Evolutionary conservation across 495 filamentous ascomycete species (phyloP), one percentile per base, ranked within the genome.

Genomic region (Aspergillus nanangensis): DNA sequence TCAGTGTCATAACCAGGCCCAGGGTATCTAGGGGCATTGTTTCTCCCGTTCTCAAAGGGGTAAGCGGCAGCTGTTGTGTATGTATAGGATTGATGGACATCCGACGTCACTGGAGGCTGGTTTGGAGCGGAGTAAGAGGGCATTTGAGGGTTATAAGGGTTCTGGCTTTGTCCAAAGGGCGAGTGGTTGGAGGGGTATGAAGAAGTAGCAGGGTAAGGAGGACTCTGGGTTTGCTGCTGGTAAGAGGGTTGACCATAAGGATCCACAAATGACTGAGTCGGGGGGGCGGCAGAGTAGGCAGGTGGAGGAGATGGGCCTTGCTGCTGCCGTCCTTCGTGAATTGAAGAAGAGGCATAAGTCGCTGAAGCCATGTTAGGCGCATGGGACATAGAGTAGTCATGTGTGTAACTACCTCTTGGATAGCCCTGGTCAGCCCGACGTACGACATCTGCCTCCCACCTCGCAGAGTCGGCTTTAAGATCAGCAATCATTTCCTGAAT

Each of bases 401-500:
- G 71, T 55, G 57, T 61, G 54, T 72, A 72, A 61, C 57, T 72
- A 61, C 71, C 71, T 63, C 67, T 54, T 29, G 67, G 62, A 59
- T 71, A 65, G 53, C 71, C 69, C 56, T 67, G 57, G 57, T 72
- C 65, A 63, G 65, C 62, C 52, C 68, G 63, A 52, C 75, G 67
- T 70, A 74, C 60, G 66, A 79, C 74, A 43, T 89, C 86, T 58
- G 79, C 75, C 63, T 86, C 81, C 88, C 87, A 95, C 59, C 86
- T 80, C 57, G 74, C 74, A 19, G 89, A 91, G 67, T 93, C 88
- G 60, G 77, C 74, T 62, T 88, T 89, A 48, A 95, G 66, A 72
- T 95, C 89, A 69, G 82, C 76, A 57, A 92, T 89, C 88, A 92
- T 92, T 63, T 87, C 84, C 88, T 94, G 60, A 59, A 36, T 54